phyloP scores from a whole-genome alignment of 495 filamentous ascomycete genomes.

The Usnea hakonensis region DNA sequence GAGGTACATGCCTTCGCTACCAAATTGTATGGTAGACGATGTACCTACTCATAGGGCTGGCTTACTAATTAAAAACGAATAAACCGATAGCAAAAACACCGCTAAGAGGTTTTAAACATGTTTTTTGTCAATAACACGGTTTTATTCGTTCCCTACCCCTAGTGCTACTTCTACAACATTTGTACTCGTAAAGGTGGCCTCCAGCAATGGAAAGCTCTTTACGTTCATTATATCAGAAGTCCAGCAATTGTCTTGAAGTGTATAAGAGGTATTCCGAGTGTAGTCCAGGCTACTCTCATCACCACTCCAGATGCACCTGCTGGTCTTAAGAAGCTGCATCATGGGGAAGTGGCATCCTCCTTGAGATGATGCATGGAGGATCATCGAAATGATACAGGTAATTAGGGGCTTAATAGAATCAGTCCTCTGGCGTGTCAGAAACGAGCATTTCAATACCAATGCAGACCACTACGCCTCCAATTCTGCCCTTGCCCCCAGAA shows the following conservation, averaged over 20 bases:
- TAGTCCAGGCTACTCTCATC: neutral
- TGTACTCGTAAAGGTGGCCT: no score
- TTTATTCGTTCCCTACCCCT: no score
- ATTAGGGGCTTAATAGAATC: neutral
- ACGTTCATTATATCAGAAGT: neutral
- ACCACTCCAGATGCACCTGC: conserved; percentile 16
- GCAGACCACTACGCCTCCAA: conserved; percentile 31
- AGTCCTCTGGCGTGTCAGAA: neutral
- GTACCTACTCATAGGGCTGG: no score
- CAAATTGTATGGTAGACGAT: no score
- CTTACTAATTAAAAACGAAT: no score
- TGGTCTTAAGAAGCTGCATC: neutral
- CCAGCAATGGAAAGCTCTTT: no score
- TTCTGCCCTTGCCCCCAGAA: conserved; percentile 63
- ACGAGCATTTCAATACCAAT: neutral
- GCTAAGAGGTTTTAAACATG: no score
- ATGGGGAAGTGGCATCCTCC: conserved; percentile 23
- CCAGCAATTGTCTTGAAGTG: neutral
- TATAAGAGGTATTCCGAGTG: neutral
- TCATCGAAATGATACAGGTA: neutral
- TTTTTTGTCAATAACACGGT: no score
- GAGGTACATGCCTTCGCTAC: no score
- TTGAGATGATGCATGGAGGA: conserved; percentile 6
- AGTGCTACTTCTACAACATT: no score
- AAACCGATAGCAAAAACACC: no score